Conservation (phyloP, 495 filamentous ascomycete species). For the Tuber calosporum region DNA sequence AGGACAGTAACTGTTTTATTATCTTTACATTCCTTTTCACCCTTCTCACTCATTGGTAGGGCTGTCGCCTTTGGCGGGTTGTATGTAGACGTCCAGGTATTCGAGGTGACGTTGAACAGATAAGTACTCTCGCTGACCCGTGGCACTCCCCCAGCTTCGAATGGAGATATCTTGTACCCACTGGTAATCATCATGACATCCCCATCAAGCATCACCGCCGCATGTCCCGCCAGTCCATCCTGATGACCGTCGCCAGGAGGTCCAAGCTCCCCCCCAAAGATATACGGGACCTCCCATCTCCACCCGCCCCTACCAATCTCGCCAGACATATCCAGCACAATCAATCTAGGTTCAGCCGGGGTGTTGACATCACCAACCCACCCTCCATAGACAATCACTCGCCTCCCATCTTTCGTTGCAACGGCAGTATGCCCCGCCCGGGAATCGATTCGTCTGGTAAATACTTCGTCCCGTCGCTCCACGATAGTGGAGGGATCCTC, state of each 20-base stretch:
- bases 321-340: constrained; percentile 61
- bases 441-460: constrained; percentile 53
- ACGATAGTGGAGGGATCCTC: constrained; percentile 34
- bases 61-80: constrained; percentile 49
- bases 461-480: constrained; percentile 13
- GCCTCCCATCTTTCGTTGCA: constrained; percentile 65
- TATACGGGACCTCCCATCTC: constrained; percentile 63
- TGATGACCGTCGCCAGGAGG: constrained; percentile 36
- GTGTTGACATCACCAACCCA: constrained; percentile 77
- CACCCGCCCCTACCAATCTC: constrained; percentile 64
- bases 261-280: constrained; percentile 44
- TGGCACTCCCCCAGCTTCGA: constrained; percentile 41
- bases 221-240: constrained; percentile 73
- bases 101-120: constrained; percentile 74
- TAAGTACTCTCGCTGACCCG: constrained; percentile 48
- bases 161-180: constrained; percentile 61
- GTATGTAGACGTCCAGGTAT: constrained; percentile 63
- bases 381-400: constrained; percentile 71
- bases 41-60: constrained; percentile 11
- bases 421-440: constrained; percentile 81
- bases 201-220: constrained; percentile 71
- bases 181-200: constrained; percentile 85
- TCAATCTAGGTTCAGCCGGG: constrained; percentile 72
- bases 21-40: constrained; percentile 9
- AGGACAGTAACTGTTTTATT: constrained; percentile 59